Conservation (phyloP, 176 grass and related monocot species). For the Elymus sibiricus region DNA sequence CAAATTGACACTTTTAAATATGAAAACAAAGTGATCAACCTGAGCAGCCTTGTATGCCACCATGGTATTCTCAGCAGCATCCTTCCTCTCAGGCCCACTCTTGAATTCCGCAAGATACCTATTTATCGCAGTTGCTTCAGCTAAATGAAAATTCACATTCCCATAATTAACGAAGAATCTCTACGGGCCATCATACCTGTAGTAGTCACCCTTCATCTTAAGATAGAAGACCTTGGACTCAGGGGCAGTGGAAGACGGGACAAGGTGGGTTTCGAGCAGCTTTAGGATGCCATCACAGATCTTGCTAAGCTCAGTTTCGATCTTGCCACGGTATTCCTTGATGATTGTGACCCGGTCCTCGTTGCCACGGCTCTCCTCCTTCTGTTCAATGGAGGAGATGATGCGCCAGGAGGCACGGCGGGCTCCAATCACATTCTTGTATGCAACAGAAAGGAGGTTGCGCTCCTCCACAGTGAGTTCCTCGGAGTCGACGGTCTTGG, state of each 20-base stretch:
- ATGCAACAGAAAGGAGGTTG: conserved; percentile 85
- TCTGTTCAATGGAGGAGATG: conserved; percentile 84
- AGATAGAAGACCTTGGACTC: conserved; percentile 97
- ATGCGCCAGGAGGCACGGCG: conserved; percentile 85
- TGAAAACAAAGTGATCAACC: conserved; percentile 23
- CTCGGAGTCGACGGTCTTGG: conserved; percentile 57
- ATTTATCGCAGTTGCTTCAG: conserved; percentile 38
- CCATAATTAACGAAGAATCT: neutral
- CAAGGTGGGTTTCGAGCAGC: conserved; percentile 75
- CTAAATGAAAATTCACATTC: conserved; percentile 2
- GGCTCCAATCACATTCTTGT: conserved; percentile 84
- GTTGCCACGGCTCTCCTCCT: conserved; percentile 81
- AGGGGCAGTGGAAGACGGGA: conserved; percentile 60
- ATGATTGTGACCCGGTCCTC: conserved; percentile 65
- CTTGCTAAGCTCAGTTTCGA: conserved; percentile 73
- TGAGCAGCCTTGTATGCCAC: conserved; percentile 79
- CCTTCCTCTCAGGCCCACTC: conserved; percentile 70
- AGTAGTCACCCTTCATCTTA: conserved; percentile 97
- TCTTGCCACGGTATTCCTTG: conserved; percentile 76
- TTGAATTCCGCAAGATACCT: conserved; percentile 89
- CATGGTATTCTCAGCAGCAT: conserved; percentile 77
- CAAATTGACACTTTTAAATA: neutral
- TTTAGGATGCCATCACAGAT: conserved; percentile 79
- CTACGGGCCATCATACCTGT: conserved; percentile 43
- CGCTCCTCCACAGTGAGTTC: conserved; percentile 86